Percentiles rank a stretch among this genome's conserved stretches.
phyloP scores from a whole-genome alignment of 2,329 filamentous ascomycete species.

The Verticillium tricorpus region DNA sequence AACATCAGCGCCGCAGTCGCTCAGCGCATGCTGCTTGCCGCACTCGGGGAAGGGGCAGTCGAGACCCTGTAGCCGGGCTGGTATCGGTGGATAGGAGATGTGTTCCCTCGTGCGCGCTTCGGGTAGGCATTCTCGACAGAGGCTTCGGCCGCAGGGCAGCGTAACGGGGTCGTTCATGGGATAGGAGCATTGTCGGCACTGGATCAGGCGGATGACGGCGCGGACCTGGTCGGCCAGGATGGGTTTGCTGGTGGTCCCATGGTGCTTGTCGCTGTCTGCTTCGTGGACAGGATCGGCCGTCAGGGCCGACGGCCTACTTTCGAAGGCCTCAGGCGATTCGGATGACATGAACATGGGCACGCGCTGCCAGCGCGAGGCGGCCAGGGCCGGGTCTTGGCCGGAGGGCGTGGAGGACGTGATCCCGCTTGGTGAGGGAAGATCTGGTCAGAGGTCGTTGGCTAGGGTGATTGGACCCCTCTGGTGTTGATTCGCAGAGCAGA shows the following conservation, averaged over 20 bases:
- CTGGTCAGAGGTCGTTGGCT: background rate
- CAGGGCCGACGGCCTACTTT: constrained; percentile 14
- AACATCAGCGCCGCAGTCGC: constrained; percentile 75
- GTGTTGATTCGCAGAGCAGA: background rate
- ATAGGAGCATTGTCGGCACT: constrained; percentile 70
- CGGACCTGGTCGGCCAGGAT: constrained; percentile 47
- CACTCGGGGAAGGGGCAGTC: constrained; percentile 68
- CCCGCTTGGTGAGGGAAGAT: background rate
- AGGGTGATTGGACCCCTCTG: background rate
- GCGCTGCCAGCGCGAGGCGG: constrained; percentile 10
- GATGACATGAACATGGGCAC: constrained; percentile 16
- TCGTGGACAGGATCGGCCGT: constrained; percentile 12
- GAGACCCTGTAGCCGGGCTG: constrained; percentile 65
- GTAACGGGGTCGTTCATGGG: constrained; percentile 67
- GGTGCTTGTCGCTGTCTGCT: constrained; percentile 12
- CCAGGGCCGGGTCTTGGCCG: background rate
- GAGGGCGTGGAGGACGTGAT: background rate
- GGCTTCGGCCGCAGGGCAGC: constrained; percentile 73
- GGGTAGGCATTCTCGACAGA: constrained; percentile 75
- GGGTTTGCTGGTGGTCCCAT: constrained; percentile 11
- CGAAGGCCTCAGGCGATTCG: constrained; percentile 13
- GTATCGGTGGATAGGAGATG: constrained; percentile 71
- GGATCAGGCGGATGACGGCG: constrained; percentile 66
- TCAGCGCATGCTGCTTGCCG: constrained; percentile 65
- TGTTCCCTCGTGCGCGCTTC: constrained; percentile 57